Conservation (phyloP, 345 rosid species). For the Citrus sp. region DNA sequence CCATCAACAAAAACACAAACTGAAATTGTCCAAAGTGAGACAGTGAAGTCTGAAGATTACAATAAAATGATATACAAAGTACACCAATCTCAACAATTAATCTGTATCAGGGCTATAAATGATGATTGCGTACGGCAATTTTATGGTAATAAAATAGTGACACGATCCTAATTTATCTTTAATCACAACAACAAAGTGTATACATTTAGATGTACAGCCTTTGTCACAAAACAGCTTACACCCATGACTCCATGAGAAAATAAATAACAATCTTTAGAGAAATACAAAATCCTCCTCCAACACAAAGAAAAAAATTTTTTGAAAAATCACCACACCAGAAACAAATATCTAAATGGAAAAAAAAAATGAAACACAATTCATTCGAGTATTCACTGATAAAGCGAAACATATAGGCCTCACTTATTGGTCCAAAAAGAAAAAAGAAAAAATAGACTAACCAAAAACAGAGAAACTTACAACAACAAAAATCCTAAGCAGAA, state of each 20-base stretch:
- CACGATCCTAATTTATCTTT: not conserved
- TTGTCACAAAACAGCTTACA: conserved; percentile 9
- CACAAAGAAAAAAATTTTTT: not conserved
- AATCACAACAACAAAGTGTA: conserved; percentile 1
- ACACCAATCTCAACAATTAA: no score
- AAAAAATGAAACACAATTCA: not conserved
- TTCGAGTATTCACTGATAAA: conserved; percentile 11
- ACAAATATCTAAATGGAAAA: not conserved
- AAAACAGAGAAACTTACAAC: conserved; percentile 25
- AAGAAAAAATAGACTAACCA: not conserved
- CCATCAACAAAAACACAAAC: no score
- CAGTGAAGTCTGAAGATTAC: not conserved
- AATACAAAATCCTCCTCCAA: conserved; percentile 1
- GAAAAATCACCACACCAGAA: conserved; percentile 7
- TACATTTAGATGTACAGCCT: conserved; percentile 15
- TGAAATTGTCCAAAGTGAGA: not conserved
- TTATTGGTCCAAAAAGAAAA: conserved; percentile 24
- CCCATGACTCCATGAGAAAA: not conserved
- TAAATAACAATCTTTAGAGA: conserved; percentile 7
- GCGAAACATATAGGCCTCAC: conserved; percentile 15
- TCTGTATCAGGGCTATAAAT: not conserved
- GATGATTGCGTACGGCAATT: not conserved
- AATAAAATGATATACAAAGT: not conserved
- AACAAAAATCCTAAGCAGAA: conserved; percentile 35
- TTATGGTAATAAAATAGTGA: not conserved